Percentiles rank a stretch among this genome's conserved stretches.
Evolutionary conservation across 1,284 basidiomycete genomes (phyloP).

Genomic region (Pseudomicrostroma phylloplanum): DNA sequence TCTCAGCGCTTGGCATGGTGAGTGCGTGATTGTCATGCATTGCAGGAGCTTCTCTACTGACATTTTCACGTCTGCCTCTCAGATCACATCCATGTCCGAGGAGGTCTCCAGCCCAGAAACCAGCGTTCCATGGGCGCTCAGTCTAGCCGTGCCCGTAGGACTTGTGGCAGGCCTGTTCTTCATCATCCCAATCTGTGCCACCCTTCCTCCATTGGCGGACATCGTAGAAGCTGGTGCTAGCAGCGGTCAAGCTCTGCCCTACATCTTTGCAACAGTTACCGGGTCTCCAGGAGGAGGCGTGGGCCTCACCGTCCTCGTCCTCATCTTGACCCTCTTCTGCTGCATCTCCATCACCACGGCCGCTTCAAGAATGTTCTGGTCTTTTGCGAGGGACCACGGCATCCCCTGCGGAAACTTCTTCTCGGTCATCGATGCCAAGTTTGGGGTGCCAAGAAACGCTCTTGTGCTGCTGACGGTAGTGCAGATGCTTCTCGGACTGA

Average conservation of each 20-base stretch:
- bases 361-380: conserved; percentile 11
- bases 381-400: conserved; percentile 15
- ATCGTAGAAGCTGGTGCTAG: conserved; percentile 9
- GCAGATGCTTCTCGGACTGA: conserved; percentile 16
- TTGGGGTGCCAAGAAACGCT: conserved; percentile 11
- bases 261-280: conserved; percentile 17
- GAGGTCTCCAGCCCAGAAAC: conserved; percentile 12
- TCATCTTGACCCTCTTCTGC: conserved; percentile 16
- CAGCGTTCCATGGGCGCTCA: conserved; percentile 10
- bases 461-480: conserved; percentile 15
- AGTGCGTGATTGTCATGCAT: not conserved
- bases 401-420: conserved; percentile 9
- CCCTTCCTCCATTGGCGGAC: conserved; percentile 12
- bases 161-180: conserved; percentile 15
- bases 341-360: conserved; percentile 17
- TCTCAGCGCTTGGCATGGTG: conserved; percentile 9
- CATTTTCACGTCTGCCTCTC: not conserved
- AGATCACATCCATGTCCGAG: conserved; percentile 16
- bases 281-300: conserved; percentile 16
- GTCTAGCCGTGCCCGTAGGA: conserved; percentile 12
- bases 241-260: conserved; percentile 17
- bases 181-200: conserved; percentile 15
- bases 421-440: conserved; percentile 5
- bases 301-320: conserved; percentile 13
- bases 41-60: not conserved